Evolutionary conservation across 306 rosid species (phyloP).

Genomic region (Trifolium fragiferum): DNA sequence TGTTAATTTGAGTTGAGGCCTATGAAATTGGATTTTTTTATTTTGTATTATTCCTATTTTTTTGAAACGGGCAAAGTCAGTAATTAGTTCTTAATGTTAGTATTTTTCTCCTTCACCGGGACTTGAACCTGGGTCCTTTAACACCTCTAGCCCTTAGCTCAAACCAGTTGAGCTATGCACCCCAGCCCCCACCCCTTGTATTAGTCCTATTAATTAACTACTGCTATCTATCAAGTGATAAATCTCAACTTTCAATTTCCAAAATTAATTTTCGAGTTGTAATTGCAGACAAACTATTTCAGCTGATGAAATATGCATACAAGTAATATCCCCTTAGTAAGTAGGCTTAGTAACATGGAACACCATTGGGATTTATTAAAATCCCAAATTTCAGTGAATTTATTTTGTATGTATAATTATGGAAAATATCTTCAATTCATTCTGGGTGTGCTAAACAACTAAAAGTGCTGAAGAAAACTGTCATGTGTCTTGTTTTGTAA

Average conservation of each 20-base stretch:
- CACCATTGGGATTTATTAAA: conserved; percentile 16
- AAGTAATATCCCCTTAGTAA: background rate
- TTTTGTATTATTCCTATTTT: background rate
- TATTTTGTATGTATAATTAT: background rate
- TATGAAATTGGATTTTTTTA: background rate
- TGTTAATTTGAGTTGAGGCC: background rate
- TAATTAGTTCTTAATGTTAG: too few species aligned
- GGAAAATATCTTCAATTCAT: conserved; percentile 4
- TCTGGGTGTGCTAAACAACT: background rate
- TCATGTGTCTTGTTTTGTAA: conserved; percentile 4
- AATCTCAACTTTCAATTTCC: background rate
- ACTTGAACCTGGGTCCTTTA: too few species aligned
- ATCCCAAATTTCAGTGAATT: conserved; percentile 8
- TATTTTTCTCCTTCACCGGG: too few species aligned
- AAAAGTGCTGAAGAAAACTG: background rate
- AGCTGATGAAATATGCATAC: background rate
- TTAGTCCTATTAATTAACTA: conserved; percentile 1
- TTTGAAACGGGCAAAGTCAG: too few species aligned
- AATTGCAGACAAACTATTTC: background rate
- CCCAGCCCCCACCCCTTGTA: background rate
- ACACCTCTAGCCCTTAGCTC: too few species aligned
- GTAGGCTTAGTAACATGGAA: conserved; percentile 3
- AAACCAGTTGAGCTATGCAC: too few species aligned
- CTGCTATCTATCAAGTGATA: background rate
- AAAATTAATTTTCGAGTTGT: background rate